Evolutionary conservation across 495 filamentous ascomycete species (phyloP), one percentile per base, ranked within the genome.

Genomic region (Daldinia caldariorum): DNA sequence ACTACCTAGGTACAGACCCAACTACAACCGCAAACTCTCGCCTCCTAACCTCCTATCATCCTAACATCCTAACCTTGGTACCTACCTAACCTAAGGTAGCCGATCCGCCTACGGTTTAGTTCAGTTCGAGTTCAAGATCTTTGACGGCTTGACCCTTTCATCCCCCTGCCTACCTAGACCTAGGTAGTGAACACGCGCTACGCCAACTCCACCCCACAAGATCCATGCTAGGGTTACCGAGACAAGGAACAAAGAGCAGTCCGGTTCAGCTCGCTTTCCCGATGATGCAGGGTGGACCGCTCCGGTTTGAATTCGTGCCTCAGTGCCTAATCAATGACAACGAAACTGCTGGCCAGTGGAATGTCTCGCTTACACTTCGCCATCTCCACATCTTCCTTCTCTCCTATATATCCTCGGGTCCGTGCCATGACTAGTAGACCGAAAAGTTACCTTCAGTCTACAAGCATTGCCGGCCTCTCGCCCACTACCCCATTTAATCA

Each of bases 241-340:
- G 70, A 66, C 66, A 69, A 45, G 38, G 12, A 64, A 58, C 60
- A 72, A 72, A 58, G 53, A 47, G 9, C 13, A 37, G 57, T 5
- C 63, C 61, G 45, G 58, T n/a, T 67, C 63, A 71, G 71, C 58
- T 68, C 54, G 37, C 45, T 62, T 51, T 77, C 74, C 74, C 74
- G 76, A 75, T 63, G 57, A 65, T 77, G 69, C 73, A 76, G 77
- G 77, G 70, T 53, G 70, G 59, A 45, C 53, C 64, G 77, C 75
- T 77, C 77, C 77, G 77, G 74, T 77, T 77, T 77, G 73, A 76
- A 69, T 79, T 79, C 77, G 77, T 79, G 71, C 61, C 70, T 69
- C 70, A 60, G 58, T 69, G 66, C 64, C 69, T 71, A 73, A 64
- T 78, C 58, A 62, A 66, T 69, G 70, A 73, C 66, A 70, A 58